Evolutionary conservation across 2,329 filamentous ascomycete genomes (phyloP), one percentile per base, ranked within the genome.

Genomic region (Cercospora sp.): DNA sequence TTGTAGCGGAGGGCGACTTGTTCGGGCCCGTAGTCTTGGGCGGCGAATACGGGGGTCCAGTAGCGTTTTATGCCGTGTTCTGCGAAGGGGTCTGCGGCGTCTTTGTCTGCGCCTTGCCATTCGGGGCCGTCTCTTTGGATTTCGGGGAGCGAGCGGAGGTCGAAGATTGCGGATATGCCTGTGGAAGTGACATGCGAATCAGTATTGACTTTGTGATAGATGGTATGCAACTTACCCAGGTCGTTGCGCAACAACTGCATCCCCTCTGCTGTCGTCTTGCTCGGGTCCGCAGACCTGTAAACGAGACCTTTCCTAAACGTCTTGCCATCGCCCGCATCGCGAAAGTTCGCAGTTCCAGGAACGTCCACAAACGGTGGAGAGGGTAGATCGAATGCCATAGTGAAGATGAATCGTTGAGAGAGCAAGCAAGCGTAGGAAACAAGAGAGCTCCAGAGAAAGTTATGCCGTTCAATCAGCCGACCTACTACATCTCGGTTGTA

Each of bases 271-370:
- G 86, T 87, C 45, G 90, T 80, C 66, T 80, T 80, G 18, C 85
- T 86, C 16, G 90, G 87, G 72, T 92, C 90, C 2, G 89, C 91
- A 60, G 88, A 88, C 66, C 92, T 89, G 80, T 87, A 94, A 66
- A 91, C 80, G 32, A 88, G 74, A 34, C 84, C 82, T 24, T 80
- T 80, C 28, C 85, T 84, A 69, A 91, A 71, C 9, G 66, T 76
- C 65, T 62, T 75, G 73, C 60, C 79, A 63, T 71, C 61, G 71
- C 89, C 87, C 28, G 90, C 80, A 76, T 91, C 89, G 65, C 90
- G 85, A 76, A 92, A 89, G 79, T 93, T 92, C 70, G 82, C 83
- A 40, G 92, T 83, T 21, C 89, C 89, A 2, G 83, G 80, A 37
- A 90, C 80, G 63, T 74, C 67, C 37, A 78, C 66, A 72, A 79